A percentile compares a stretch with the other conserved stretches of the same genome.
phyloP scores from a whole-genome alignment of 192 early-diverging fungal genomes.

The Spinellus fusiger region DNA sequence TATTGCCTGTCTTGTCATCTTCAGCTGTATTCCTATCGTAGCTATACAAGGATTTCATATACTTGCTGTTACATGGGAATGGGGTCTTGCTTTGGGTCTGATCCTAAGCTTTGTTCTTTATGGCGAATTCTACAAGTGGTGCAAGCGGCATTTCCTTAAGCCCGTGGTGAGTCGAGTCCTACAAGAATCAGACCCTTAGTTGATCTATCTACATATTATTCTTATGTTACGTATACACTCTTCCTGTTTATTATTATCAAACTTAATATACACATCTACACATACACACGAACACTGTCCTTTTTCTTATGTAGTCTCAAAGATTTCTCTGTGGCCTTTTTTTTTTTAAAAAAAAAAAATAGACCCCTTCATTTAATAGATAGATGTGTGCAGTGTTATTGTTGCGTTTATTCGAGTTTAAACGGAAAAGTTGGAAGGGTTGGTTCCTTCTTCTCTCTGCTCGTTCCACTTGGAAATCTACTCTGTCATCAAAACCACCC shows the following conservation, averaged over 20 bases:
- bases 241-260: too few relatives aligned
- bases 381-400: too few relatives aligned
- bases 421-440: conserved; percentile 43
- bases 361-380: background rate
- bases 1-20: conserved; percentile 41
- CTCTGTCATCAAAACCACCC: background rate
- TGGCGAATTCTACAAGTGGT: conserved; percentile 58
- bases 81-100: conserved; percentile 56
- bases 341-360: background rate
- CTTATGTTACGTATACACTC: too few relatives aligned
- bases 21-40: conserved; percentile 61
- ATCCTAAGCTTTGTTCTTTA: conserved; percentile 51
- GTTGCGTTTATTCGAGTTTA: too few relatives aligned
- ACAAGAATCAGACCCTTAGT: background rate
- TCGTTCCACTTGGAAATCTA: conserved; percentile 45
- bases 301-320: too few relatives aligned
- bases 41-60: conserved; percentile 56
- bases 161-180: background rate
- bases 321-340: too few relatives aligned
- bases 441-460: conserved; percentile 40
- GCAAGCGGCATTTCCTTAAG: conserved; percentile 19
- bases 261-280: too few relatives aligned
- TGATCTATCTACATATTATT: background rate
- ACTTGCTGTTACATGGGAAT: conserved; percentile 62
- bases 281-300: too few relatives aligned